Base-by-base conservation (phyloP, 2,329 filamentous ascomycete species). In the Leptographium wingfieldii region DNA sequence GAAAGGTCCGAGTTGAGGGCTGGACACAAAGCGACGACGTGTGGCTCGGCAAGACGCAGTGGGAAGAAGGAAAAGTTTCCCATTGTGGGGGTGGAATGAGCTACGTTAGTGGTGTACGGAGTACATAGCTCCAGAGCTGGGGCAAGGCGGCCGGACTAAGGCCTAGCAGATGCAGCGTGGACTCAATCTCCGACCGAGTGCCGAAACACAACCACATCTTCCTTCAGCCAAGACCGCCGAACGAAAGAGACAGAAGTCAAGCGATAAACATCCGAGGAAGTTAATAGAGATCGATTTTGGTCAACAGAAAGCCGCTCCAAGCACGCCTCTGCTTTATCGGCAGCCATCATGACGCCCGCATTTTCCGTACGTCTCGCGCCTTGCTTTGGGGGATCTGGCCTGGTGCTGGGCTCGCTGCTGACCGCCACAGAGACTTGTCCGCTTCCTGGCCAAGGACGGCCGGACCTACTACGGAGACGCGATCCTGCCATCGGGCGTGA, bases 391-490 rank as follows among this genome's bases (percentile, higher is more conserved):
- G 19, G 0, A 19, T 10, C 31, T 38, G 27, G 2, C 6, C 29
- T 40, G 22, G n/a, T 9, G 27, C 22, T 7, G 25, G 5, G n/a
- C 19, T 25, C 14, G 5, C 27, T 25, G 19, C 56, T 56, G 31
- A 59, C 19, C 12, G 7, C 22, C 3, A 19, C 67, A 89, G 83
- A 82, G 85, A 67, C 83, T 91, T 48, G 76, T 91, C 65, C 84
- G 87, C 58, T 91, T 90, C 73, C 79, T 89, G 10, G 83, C 86
- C 66, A 82, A 80, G 66, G 84, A 90, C 67, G 86, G 86, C 69
- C 77, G 77, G 60, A 79, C 81, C 43, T 87, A 88, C 72, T 88
- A 89, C 64, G 88, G 87, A 65, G 86, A 91, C 72, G 86, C 87
- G 62, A 82, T 90, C 60, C 78, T 90, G 25, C 83, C 85, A 3